Base-by-base conservation (phyloP, 495 filamentous ascomycete genomes). In the Penicillium tannophilum region DNA sequence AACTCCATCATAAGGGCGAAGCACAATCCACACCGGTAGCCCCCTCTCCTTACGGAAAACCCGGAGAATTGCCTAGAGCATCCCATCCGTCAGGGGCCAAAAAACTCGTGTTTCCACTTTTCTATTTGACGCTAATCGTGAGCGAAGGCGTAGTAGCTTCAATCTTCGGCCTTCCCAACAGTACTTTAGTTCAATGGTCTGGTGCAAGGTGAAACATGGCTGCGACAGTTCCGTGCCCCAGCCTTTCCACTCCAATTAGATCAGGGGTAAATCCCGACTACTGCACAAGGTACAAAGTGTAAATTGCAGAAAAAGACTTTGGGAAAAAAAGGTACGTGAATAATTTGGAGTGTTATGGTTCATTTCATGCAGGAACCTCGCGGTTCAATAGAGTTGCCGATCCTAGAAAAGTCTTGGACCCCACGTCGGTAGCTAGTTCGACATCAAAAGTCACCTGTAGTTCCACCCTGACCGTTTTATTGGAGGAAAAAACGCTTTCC, bases 301-400 rank as follows among this genome's bases (percentile, higher is more conserved):
- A 41, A 36, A 36, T 16, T 47, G 23, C 28, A 28, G 28, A 28
- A 24, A 47, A 47, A 6, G 23, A 28, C 3, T 46, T 46, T 16
- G 14, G 9, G 6, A 24, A 43, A 47, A 55, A 46, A 24, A 46
- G 42, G 17, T 47, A 55, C 42, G 9, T 7, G 50, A 39, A 52
- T 14, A 10, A 41, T 41, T n/a, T 41, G 16, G 6, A 16, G 14
- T 41, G 39, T 8, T 41, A 31, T 36, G 10, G 49, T 43, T 54
- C 33, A 30, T 59, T 39, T 63, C 61, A 66, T 69, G 66, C 66
- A 69, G 66, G 66, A 69, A 67, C 61, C 54, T 42, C 53, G 50
- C 48, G 47, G 41, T 56, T 54, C 58, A 63, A 62, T 64, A 67
- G 51, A 61, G 59, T 67, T 69, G 66, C 48, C 64, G 66, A 67